Evolutionary conservation across 2,329 filamentous ascomycete species (phyloP).

Genomic region (Bertia moriformis): DNA sequence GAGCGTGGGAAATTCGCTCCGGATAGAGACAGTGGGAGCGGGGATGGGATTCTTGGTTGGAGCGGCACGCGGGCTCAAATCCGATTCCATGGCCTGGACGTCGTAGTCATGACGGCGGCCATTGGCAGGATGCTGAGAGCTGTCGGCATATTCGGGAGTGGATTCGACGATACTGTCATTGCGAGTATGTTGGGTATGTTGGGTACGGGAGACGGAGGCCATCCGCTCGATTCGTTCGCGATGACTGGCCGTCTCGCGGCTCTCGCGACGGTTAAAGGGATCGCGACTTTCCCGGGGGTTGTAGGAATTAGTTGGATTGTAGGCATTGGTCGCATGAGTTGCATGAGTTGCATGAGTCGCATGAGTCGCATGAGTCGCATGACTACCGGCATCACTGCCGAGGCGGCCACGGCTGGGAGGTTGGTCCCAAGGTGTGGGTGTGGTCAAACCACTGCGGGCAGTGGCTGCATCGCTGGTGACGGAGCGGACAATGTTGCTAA

Average conservation of each 20-base stretch:
- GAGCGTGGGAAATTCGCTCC: constrained; percentile 91
- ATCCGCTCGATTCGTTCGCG: not conserved
- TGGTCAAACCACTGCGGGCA: constrained; percentile 16
- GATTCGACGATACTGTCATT: constrained; percentile 68
- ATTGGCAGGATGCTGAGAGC: constrained; percentile 46
- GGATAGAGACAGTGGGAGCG: constrained; percentile 77
- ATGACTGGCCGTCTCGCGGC: not conserved
- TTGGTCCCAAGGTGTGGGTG: not conserved
- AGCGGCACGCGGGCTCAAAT: constrained; percentile 57
- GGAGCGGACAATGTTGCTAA: constrained; percentile 81
- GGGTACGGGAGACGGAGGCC: not conserved
- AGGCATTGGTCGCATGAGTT: not conserved
- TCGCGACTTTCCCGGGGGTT: not conserved
- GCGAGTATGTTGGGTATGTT: constrained; percentile 40
- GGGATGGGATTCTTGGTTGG: constrained; percentile 77
- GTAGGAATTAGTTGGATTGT: not conserved
- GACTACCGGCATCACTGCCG: not conserved
- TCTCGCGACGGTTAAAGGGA: not conserved
- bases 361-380: not conserved
- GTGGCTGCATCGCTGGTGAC: constrained; percentile 40
- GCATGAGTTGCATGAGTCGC: not conserved
- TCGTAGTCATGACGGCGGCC: constrained; percentile 78
- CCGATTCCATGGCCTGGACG: constrained; percentile 87
- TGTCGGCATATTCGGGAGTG: constrained; percentile 64
- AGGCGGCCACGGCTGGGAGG: not conserved